Evolutionary conservation across 805 yeast species (phyloP).

Genomic region (Suhomyces pyralidae): DNA sequence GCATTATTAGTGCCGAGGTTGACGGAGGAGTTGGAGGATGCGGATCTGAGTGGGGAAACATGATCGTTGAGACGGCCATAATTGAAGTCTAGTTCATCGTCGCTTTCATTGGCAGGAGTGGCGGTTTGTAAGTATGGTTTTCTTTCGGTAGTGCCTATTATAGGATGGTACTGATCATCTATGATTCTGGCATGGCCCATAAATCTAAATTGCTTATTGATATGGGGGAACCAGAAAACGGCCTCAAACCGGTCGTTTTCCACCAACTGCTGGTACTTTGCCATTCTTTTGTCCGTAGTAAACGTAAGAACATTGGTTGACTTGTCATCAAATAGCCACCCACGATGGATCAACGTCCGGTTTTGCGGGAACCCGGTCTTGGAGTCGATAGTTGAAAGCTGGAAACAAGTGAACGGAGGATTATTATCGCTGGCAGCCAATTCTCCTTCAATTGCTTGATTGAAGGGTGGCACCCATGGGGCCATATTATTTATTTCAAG

Average conservation of each 20-base stretch:
- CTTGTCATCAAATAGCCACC: constrained; percentile 69
- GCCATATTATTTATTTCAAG: constrained; percentile 44
- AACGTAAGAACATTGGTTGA: constrained; percentile 65
- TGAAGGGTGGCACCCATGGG: constrained; percentile 73
- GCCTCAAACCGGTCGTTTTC: constrained; percentile 64
- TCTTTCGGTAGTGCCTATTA: constrained; percentile 20
- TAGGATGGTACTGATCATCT: constrained; percentile 31
- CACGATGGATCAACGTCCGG: constrained; percentile 69
- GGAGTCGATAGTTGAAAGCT: constrained; percentile 63
- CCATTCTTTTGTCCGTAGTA: constrained; percentile 69
- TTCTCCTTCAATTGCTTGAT: constrained; percentile 50
- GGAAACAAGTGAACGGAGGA: constrained; percentile 57
- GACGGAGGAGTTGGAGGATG: constrained; percentile 9
- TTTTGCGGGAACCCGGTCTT: constrained; percentile 53
- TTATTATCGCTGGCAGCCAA: constrained; percentile 18
- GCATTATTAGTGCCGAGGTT: background rate
- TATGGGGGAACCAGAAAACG: constrained; percentile 64
- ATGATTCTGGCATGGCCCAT: constrained; percentile 59
- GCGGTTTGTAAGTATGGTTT: constrained; percentile 21
- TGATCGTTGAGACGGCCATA: background rate
- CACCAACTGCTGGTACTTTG: constrained; percentile 53
- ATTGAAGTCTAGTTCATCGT: background rate
- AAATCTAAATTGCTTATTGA: constrained; percentile 68
- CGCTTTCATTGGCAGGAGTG: background rate
- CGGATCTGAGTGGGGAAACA: background rate